Percentiles rank a stretch among this genome's conserved stretches.
phyloP scores from a whole-genome alignment of 345 rosid genomes.

The Populus deltoides region DNA sequence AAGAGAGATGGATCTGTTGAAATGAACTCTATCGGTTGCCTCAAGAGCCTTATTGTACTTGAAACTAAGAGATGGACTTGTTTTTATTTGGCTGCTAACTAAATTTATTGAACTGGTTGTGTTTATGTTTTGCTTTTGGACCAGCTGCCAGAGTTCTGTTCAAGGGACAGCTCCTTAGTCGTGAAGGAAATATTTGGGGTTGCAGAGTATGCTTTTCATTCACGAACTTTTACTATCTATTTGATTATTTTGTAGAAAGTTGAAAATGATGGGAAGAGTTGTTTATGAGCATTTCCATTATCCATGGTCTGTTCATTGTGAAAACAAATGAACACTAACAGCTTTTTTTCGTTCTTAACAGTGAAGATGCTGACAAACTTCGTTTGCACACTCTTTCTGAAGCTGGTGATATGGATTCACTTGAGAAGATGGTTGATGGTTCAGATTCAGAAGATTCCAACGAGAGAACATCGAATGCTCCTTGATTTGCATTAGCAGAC shows the following conservation, averaged over 20 bases:
- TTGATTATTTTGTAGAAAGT: not conserved
- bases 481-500: conserved; percentile 6
- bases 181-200: conserved; percentile 95
- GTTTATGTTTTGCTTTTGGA: conserved; percentile 16
- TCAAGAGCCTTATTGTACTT: not conserved
- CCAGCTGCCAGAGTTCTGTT: conserved; percentile 91
- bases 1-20: not conserved
- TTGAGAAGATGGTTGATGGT: conserved; percentile 74
- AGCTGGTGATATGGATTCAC: conserved; percentile 79
- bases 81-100: not conserved
- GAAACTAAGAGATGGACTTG: not conserved
- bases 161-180: conserved; percentile 66
- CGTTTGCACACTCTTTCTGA: conserved; percentile 70
- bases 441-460: conserved; percentile 51
- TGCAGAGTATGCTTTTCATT: conserved; percentile 59
- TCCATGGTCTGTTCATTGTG: not conserved
- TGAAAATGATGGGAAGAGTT: not conserved
- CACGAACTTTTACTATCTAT: not conserved
- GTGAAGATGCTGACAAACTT: conserved; percentile 83
- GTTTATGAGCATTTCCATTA: not conserved
- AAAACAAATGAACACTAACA: not conserved
- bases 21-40: not conserved
- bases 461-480: conserved; percentile 23
- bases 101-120: conserved; percentile 11
- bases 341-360: conserved; percentile 20